Evolutionary conservation across 2,329 filamentous ascomycete species (phyloP), one percentile per base, ranked within the genome.

Genomic region (Ophiostoma ips): DNA sequence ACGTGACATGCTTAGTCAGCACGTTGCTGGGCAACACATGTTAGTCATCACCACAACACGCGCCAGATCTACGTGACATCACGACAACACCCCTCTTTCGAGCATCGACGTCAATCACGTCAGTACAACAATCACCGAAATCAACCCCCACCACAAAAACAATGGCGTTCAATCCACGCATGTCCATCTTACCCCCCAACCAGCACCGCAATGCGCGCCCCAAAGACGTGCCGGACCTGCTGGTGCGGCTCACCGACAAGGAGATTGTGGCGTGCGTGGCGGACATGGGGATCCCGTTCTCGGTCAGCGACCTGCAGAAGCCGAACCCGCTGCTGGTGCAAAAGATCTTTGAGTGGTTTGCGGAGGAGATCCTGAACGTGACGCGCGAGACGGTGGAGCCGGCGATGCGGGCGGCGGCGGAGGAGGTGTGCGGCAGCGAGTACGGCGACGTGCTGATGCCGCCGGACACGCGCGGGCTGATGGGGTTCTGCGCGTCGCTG

Each of bases 231-330:
- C 71, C 77, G 51, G 71, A 73, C 49, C 73, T 78, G 61, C 73
- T 75, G 50, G 74, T 77, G 58, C 78, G 79, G 69, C 69, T 80
- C 51, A 71, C 76, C 8, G 79, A 80, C 64, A 73, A 73, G 60
- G 92, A 98, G 65, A 95, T 98, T 54, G 90, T 90, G 58, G 88
- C 86, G 63, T 98, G 92, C 66, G 95, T 98, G 69, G 92, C 84
- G 61, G 92, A 96, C 64, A 95, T 96, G 60, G 90, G 90, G 52
- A 89, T 96, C 60, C 81, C 79, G 28, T 95, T 96, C 66, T 84
- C 79, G 34, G 73, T 89, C 16, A 78, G 84, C 54, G 90, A 98
- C 67, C 76, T 98, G 37, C 81, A 90, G 59, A 96, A 95, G 63
- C 92, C 92, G 5, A 95, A 95, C 59, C 84, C 92, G 3, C 79